These are phyloP conservation scores for Fusarium proliferatum DNA, from an alignment of 2,329 filamentous ascomycete species.

Conservation along the genomic window DNA sequence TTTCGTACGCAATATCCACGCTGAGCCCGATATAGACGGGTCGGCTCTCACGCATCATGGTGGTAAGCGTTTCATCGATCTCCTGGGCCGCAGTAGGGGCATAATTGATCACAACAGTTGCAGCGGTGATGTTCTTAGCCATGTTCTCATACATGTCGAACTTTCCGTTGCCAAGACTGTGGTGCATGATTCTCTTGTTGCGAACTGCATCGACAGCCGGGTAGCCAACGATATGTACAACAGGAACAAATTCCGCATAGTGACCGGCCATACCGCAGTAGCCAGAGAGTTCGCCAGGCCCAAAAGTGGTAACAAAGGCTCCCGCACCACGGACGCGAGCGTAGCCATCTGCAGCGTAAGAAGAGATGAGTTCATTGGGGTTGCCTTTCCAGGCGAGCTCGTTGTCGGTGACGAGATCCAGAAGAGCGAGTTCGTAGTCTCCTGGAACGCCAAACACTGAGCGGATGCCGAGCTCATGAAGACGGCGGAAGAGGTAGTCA, in stretches of 20 bases:
- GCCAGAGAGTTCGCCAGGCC: not conserved
- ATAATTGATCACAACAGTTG: not conserved
- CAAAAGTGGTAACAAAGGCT: not conserved
- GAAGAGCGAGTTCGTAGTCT: not conserved
- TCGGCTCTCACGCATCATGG: not conserved
- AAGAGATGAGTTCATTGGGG: not conserved
- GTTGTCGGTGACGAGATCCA: not conserved
- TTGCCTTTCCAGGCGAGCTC: not conserved
- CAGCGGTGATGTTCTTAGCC: not conserved
- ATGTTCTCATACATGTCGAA: slow-evolving; percentile 3
- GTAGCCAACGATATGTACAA: not conserved
- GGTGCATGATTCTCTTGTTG: slow-evolving; percentile 1
- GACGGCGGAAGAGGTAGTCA: slow-evolving; percentile 9
- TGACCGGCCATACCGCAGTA: slow-evolving; percentile 3
- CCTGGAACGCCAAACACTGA: slow-evolving; percentile 1
- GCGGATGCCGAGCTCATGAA: not conserved
- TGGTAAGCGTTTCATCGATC: not conserved
- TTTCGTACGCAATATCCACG: not conserved
- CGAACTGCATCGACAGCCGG: not conserved
- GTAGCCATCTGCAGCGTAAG: not conserved
- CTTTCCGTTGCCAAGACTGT: not conserved
- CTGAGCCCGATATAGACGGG: not conserved
- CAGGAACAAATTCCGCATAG: not conserved
- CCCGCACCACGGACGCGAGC: not conserved
- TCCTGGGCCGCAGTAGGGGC: not conserved